Evolutionary conservation across 768 basidiomycete genomes (phyloP), one percentile per base, ranked within the genome.

Genomic region (Psilocybe tampanensis): DNA sequence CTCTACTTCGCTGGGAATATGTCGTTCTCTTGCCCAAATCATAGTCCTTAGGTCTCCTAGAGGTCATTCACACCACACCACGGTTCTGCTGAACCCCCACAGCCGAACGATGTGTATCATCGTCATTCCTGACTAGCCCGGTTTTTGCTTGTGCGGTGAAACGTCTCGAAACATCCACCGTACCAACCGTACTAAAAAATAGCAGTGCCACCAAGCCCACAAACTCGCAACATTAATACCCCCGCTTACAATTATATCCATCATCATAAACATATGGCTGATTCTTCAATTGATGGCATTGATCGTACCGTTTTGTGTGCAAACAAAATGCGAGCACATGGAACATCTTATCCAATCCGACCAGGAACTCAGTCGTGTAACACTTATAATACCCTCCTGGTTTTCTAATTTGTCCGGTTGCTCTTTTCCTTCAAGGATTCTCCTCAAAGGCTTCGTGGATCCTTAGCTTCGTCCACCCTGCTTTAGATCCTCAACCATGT

Each of bases 401-500:
- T 26, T 42, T n/a, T 52, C 19, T 36, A 43, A 33, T 18, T 47
- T 42, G 36, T 58, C 52, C 47, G 52, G 29, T 58, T 52, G 15
- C 43, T 54, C 43, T 44, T 54, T 52, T 41, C 29, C 29, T 29
- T 29, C 36, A 39, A 39, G 36, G 36, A 48, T 26, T n/a, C 29
- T 19, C 34, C 49, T 39, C 36, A 5, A 39, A 39, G n/a, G 47
- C 47, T 48, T 48, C 24, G 18, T n/a, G 47, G 41, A 21, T 44
- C 5, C 41, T 12, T 48, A 34, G 34, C 44, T 61, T 60, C 61
- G 58, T 57, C 57, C 52, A 36, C 26, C 44, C 17, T 42, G n/a
- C n/a, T 23, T 19, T 41, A 26, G 19, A 48, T 21, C 18, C 43
- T 50, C 23, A 52, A 58, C 54, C 42, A 89, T 89, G 89, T 80